These are phyloP conservation scores for Diutina sp. DNA, from an alignment of 1,139 yeast genomes.

Conservation along the genomic window DNA sequence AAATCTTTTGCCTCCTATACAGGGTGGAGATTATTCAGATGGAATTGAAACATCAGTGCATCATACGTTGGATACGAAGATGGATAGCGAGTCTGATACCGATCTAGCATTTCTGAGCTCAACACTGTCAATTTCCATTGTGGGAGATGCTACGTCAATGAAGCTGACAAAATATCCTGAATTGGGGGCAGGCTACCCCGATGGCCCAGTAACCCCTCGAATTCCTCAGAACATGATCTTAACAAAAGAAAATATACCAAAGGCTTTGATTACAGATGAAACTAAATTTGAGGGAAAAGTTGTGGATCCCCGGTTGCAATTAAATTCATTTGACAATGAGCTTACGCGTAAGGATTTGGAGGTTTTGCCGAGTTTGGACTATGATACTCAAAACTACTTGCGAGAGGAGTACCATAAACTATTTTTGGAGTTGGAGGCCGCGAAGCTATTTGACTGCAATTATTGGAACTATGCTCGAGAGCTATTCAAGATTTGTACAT, in stretches of 20 bases:
- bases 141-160: background rate
- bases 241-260: slow-evolving; percentile 20
- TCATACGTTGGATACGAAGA: background rate
- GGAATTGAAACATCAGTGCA: background rate
- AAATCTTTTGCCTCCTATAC: slow-evolving; percentile 77
- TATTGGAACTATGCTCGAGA: slow-evolving; percentile 65
- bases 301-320: slow-evolving; percentile 36
- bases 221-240: slow-evolving; percentile 37
- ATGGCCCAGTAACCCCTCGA: slow-evolving; percentile 27
- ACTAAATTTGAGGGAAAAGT: slow-evolving; percentile 8
- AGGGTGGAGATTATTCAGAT: slow-evolving; percentile 45
- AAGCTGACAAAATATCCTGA: background rate
- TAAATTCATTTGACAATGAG: slow-evolving; percentile 34
- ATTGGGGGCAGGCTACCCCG: slow-evolving; percentile 21
- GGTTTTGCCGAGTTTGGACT: slow-evolving; percentile 51
- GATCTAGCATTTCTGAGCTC: background rate
- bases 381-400: slow-evolving; percentile 46
- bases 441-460: slow-evolving; percentile 59
- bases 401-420: slow-evolving; percentile 46
- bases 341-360: slow-evolving; percentile 42
- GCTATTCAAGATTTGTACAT: slow-evolving; percentile 40
- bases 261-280: slow-evolving; percentile 11
- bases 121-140: background rate
- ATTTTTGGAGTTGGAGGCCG: slow-evolving; percentile 40
- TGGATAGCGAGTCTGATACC: background rate